These are phyloP conservation scores for Blastobotrys indianensis DNA, from an alignment of 1,139 yeast species.

Conservation along the genomic window DNA sequence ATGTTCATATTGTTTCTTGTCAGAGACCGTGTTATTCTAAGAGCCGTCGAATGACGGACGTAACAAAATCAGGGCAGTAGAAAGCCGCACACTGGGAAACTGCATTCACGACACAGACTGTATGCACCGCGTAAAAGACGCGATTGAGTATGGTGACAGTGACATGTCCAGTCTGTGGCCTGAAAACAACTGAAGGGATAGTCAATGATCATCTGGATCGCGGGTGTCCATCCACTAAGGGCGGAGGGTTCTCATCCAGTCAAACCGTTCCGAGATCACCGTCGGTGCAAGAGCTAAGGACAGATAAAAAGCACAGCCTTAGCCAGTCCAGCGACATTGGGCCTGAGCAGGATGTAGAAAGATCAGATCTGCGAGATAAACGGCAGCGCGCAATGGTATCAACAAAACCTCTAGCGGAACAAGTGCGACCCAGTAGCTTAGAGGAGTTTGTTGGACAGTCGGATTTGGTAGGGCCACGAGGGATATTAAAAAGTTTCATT, in stretches of 20 bases:
- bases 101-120: no score
- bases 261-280: slow-evolving; percentile 4
- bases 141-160: slow-evolving; percentile 4
- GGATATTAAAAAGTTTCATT: slow-evolving; percentile 65
- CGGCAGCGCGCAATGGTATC: slow-evolving; percentile 3
- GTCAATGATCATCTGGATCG: slow-evolving; percentile 37
- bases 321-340: not conserved
- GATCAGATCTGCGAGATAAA: slow-evolving; percentile 1
- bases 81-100: no score
- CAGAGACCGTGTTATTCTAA: no score
- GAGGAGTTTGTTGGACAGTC: slow-evolving; percentile 84
- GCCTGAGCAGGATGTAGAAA: not conserved
- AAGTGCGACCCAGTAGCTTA: slow-evolving; percentile 66
- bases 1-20: no score
- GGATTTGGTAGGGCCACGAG: slow-evolving; percentile 69
- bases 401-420: slow-evolving; percentile 67
- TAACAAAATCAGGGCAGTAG: no score
- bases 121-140: no score
- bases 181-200: slow-evolving; percentile 27
- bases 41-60: no score
- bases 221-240: slow-evolving; percentile 27
- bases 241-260: not conserved
- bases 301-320: no score
- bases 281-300: not conserved
- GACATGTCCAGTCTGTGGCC: slow-evolving; percentile 35